Conservation (phyloP, 2,329 filamentous ascomycete genomes). For the Juglanconis sp. region DNA sequence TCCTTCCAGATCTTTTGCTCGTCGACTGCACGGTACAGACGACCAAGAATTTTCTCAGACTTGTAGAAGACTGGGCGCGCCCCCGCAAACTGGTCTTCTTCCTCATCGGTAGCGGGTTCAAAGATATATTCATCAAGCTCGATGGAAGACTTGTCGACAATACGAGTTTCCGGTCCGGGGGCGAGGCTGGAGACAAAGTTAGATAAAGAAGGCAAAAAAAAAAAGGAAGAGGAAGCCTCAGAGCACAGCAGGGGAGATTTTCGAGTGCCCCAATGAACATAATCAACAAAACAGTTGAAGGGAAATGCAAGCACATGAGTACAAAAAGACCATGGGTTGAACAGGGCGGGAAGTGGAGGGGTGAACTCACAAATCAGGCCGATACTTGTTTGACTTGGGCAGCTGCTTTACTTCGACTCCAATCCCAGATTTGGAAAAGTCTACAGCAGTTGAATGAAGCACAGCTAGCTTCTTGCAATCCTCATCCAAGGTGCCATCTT, state of each 20-base stretch:
- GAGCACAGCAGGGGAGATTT: no score
- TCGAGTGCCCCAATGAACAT: not conserved
- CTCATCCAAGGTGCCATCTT: constrained; percentile 46
- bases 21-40: constrained; percentile 69
- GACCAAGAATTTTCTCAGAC: constrained; percentile 66
- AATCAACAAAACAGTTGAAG: not conserved
- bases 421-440: constrained; percentile 74
- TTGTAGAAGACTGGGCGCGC: constrained; percentile 57
- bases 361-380: constrained; percentile 55
- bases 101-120: constrained; percentile 31
- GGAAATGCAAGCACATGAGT: not conserved
- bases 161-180: constrained; percentile 39
- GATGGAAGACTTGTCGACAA: constrained; percentile 44
- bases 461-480: constrained; percentile 56
- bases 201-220: not conserved
- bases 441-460: constrained; percentile 68
- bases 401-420: constrained; percentile 46
- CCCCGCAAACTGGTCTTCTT: constrained; percentile 44
- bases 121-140: constrained; percentile 31
- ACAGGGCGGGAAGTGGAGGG: not conserved
- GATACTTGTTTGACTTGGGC: constrained; percentile 35
- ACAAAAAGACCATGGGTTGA: not conserved
- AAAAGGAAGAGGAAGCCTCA: no score
- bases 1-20: constrained; percentile 63
- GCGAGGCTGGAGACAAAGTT: constrained; percentile 36